Conservation (phyloP, 768 basidiomycete genomes). For the Boletus insuetus region DNA sequence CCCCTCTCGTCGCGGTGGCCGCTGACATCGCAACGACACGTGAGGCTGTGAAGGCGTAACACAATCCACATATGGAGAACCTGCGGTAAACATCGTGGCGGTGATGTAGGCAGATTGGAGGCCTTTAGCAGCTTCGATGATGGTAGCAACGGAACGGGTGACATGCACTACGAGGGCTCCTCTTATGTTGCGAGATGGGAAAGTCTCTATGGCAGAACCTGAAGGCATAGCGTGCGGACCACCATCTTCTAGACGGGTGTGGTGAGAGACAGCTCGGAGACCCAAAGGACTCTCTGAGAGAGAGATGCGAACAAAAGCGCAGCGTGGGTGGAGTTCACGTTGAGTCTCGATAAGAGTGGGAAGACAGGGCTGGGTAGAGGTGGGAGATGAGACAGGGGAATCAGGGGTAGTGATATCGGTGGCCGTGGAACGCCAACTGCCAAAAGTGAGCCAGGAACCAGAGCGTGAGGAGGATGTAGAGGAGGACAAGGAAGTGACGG, state of each 20-base stretch:
- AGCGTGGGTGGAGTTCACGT: slow-evolving; percentile 38
- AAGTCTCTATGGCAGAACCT: background rate
- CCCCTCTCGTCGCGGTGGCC: slow-evolving; percentile 33
- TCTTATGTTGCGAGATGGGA: slow-evolving; percentile 4
- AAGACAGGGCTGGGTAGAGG: slow-evolving; percentile 27
- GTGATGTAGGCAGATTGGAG: slow-evolving; percentile 59
- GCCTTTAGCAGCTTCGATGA: slow-evolving; percentile 52
- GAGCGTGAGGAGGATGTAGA: slow-evolving; percentile 34
- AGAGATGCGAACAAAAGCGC: slow-evolving; percentile 34
- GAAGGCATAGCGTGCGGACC: slow-evolving; percentile 12
- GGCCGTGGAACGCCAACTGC: slow-evolving; percentile 39
- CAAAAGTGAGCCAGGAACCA: slow-evolving; percentile 43
- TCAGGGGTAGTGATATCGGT: slow-evolving; percentile 35
- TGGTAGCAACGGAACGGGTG: slow-evolving; percentile 36
- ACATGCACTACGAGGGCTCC: slow-evolving; percentile 26
- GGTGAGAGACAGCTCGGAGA: slow-evolving; percentile 3
- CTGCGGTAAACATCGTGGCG: slow-evolving; percentile 49
- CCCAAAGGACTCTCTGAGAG: slow-evolving; percentile 39
- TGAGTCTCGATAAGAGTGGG: slow-evolving; percentile 26
- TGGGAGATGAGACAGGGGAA: slow-evolving; percentile 33
- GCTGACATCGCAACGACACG: slow-evolving; percentile 9
- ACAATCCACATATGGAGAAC: slow-evolving; percentile 21
- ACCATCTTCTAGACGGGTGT: slow-evolving; percentile 15
- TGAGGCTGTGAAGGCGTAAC: slow-evolving; percentile 18
- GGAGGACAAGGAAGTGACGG: slow-evolving; percentile 24